Evolutionary conservation across 2,329 filamentous ascomycete species (phyloP), one percentile per base, ranked within the genome.

Genomic region (Biscogniauxia sp.): DNA sequence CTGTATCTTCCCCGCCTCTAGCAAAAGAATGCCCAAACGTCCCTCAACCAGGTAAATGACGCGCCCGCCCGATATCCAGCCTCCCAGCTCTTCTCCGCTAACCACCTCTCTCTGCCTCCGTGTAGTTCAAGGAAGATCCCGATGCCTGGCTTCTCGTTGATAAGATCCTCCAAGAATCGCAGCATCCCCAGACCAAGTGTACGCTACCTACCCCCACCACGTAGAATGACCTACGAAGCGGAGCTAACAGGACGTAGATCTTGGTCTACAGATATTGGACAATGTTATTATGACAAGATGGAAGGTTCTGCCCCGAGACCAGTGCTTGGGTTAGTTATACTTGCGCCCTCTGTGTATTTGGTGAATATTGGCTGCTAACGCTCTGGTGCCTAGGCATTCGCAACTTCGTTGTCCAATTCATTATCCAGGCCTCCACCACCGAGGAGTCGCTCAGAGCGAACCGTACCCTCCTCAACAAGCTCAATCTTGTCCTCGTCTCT

Each of bases 331-430:
- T 90, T 76, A 61, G 82, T 72, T 59, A 41, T 45, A n/a, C 11
- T 45, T 45, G 37, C 15, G 37, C 60, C 45, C 17, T 53, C 25
- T 53, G 51, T 53, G 20, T 25, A n/a, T 51, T 49, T 23, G 49
- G 50, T 20, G 23, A 9, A 25, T 37, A 17, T 26, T 19, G 28
- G 28, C 28, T 32, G 25, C 63, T 62, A 60, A 65, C 75, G 65
- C 65, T 50, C 5, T 54, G 53, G 45, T 71, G n/a, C n/a, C n/a
- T n/a, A 96, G 95, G 95, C 66, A 99, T 99, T 74, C 93, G 95
- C 72, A 99, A 99, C 82, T 99, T 99, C 76, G 92, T 99, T 64
- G 95, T 99, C 71, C 93, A 96, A 80, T 97, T 96, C 81, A 99
- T 99, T 77, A 94, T 99, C 75, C 89, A 97, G 75, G 91, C 88